Evolutionary conservation across 1,284 basidiomycete species (phyloP).

Genomic region (Chondrostereum purpureum): DNA sequence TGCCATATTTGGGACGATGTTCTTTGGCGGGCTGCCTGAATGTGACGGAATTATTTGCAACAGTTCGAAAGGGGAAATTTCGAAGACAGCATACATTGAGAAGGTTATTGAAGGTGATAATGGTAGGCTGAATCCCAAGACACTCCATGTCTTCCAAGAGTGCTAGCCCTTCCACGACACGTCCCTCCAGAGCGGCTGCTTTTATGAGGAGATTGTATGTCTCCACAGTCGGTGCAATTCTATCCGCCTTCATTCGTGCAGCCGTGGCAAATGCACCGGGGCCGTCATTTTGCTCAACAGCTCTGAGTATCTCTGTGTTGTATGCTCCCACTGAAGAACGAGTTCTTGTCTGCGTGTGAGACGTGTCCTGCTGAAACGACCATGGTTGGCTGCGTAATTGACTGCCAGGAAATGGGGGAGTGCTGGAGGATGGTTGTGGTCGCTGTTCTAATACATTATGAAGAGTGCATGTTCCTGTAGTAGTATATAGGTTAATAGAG

Average conservation of each 20-base stretch:
- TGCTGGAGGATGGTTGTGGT: background rate
- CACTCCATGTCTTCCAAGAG: slow-evolving; percentile 68
- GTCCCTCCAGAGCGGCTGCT: slow-evolving; percentile 34
- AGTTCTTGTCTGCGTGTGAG: slow-evolving; percentile 21
- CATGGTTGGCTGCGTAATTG: slow-evolving; percentile 21
- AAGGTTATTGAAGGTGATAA: slow-evolving; percentile 57
- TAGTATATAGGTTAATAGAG: background rate
- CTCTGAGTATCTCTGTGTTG: slow-evolving; percentile 31
- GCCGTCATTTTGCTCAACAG: slow-evolving; percentile 25
- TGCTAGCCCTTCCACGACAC: slow-evolving; percentile 54
- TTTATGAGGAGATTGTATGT: slow-evolving; percentile 54
- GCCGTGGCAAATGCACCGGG: slow-evolving; percentile 28
- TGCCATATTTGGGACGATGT: slow-evolving; percentile 28
- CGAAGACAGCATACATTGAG: slow-evolving; percentile 39
- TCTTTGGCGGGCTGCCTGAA: slow-evolving; percentile 31
- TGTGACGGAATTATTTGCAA: slow-evolving; percentile 7
- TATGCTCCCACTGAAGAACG: slow-evolving; percentile 26
- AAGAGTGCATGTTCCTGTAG: background rate
- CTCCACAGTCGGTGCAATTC: slow-evolving; percentile 40
- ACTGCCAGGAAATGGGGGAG: slow-evolving; percentile 6
- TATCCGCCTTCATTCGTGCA: slow-evolving; percentile 48
- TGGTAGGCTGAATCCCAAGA: slow-evolving; percentile 48
- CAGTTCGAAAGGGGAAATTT: slow-evolving; percentile 3
- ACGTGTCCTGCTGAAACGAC: slow-evolving; percentile 21
- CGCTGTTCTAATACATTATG: background rate